phyloP scores from a whole-genome alignment of 2,329 filamentous ascomycete species.

The Gaeumannomyces tritici region DNA sequence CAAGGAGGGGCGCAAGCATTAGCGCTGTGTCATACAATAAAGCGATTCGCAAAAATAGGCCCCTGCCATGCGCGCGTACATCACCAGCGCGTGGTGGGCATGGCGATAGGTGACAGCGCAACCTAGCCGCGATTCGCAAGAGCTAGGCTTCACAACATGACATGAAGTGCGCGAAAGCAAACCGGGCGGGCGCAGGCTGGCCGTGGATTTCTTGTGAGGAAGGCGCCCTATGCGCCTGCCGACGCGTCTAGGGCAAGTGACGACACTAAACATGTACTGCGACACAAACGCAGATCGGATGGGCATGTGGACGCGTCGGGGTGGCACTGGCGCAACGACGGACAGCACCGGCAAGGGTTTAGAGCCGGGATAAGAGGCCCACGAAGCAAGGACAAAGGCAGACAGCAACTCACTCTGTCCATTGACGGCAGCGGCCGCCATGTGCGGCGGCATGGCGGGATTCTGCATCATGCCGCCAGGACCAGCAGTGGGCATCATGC shows the following conservation, averaged over 20 bases:
- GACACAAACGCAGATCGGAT: slow-evolving; percentile 2
- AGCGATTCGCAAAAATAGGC: neutral
- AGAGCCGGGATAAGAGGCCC: slow-evolving; percentile 11
- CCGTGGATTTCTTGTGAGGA: no score
- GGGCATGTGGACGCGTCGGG: slow-evolving; percentile 6
- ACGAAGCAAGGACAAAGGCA: slow-evolving; percentile 9
- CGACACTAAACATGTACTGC: neutral
- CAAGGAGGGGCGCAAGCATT: slow-evolving; percentile 7
- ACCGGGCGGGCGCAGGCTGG: neutral
- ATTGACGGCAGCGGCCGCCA: slow-evolving; percentile 35
- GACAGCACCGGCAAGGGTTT: slow-evolving; percentile 6
- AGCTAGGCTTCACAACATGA: neutral
- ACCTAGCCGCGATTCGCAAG: neutral
- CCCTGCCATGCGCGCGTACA: no score
- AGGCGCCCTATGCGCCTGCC: neutral
- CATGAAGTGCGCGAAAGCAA: neutral
- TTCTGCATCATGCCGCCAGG: slow-evolving; percentile 56
- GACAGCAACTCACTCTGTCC: slow-evolving; percentile 44
- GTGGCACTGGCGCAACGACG: neutral
- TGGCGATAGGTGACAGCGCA: no score
- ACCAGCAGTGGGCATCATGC: slow-evolving; percentile 44
- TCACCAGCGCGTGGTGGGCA: neutral
- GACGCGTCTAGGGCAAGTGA: neutral
- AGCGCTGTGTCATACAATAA: neutral
- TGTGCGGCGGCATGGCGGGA: slow-evolving; percentile 43